Conservation (phyloP, 345 rosid species). For the Triadica sebifera region DNA sequence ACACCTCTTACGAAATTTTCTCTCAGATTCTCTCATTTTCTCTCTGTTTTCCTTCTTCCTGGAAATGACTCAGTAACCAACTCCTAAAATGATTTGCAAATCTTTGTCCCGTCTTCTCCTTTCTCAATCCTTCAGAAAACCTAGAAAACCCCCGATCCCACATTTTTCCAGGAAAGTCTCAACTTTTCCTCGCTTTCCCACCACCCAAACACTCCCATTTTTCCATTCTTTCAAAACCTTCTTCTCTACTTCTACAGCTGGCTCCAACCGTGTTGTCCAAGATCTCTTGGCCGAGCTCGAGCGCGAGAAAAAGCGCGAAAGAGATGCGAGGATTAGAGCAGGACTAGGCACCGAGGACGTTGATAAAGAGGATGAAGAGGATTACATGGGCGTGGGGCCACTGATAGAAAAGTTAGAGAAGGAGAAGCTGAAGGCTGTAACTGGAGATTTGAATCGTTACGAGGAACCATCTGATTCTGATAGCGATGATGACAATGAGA, state of each 20-base stretch:
- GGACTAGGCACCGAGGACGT: constrained; percentile 75
- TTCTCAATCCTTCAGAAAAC: constrained; percentile 16
- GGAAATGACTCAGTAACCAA: constrained; percentile 11
- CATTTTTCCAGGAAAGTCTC: constrained; percentile 14
- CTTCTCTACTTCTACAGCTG: constrained; percentile 38
- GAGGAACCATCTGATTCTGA: constrained; percentile 84
- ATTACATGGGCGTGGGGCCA: constrained; percentile 69
- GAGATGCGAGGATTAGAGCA: constrained; percentile 58
- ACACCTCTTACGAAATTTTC: background rate
- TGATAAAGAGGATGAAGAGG: constrained; percentile 81
- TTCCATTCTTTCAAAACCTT: constrained; percentile 27
- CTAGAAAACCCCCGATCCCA: constrained; percentile 1
- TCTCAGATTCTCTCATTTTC: background rate
- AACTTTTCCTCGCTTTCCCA: constrained; percentile 19
- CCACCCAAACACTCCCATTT: constrained; percentile 29
- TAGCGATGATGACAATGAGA: constrained; percentile 60
- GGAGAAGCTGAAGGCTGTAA: constrained; percentile 43
- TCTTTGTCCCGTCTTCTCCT: constrained; percentile 23
- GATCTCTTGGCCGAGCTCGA: constrained; percentile 62
- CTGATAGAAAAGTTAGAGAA: constrained; percentile 76
- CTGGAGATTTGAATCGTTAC: constrained; percentile 26
- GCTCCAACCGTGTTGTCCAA: constrained; percentile 28
- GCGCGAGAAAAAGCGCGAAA: constrained; percentile 68
- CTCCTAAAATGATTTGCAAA: constrained; percentile 5
- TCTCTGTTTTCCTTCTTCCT: background rate